Conservation (phyloP, 257 asterid genomes). For the Misopates orontium region DNA sequence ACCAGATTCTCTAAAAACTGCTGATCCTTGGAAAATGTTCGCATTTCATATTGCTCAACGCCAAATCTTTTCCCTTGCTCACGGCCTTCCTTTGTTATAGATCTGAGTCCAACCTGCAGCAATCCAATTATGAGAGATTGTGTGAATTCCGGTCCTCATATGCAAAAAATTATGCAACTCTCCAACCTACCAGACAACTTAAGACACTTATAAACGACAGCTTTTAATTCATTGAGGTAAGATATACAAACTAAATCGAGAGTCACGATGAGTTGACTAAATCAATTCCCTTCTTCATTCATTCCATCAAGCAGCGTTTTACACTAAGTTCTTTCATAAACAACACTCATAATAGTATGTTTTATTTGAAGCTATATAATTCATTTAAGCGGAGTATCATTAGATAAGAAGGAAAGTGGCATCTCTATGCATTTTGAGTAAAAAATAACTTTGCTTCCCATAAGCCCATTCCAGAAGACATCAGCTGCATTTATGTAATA, state of each 20-base stretch:
- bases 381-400: too few species aligned
- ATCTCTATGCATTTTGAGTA: conserved; percentile 1
- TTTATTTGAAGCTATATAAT: too few species aligned
- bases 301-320: too few species aligned
- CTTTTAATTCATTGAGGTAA: not conserved
- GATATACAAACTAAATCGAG: too few species aligned
- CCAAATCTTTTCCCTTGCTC: conserved; percentile 97
- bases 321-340: too few species aligned
- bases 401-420: too few species aligned
- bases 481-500: conserved; percentile 11
- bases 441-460: not conserved
- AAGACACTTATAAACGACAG: not conserved
- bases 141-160: not conserved
- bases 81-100: conserved; percentile 89
- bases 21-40: conserved; percentile 80
- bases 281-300: too few species aligned
- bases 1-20: conserved; percentile 83
- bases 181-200: not conserved
- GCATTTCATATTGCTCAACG: conserved; percentile 98
- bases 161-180: conserved; percentile 2
- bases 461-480: not conserved
- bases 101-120: conserved; percentile 94
- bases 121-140: conserved; percentile 22
- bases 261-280: too few species aligned
- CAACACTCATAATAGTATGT: too few species aligned